Evolutionary conservation across 2,329 filamentous ascomycete species (phyloP).

Genomic region (Alternaria dauci): DNA sequence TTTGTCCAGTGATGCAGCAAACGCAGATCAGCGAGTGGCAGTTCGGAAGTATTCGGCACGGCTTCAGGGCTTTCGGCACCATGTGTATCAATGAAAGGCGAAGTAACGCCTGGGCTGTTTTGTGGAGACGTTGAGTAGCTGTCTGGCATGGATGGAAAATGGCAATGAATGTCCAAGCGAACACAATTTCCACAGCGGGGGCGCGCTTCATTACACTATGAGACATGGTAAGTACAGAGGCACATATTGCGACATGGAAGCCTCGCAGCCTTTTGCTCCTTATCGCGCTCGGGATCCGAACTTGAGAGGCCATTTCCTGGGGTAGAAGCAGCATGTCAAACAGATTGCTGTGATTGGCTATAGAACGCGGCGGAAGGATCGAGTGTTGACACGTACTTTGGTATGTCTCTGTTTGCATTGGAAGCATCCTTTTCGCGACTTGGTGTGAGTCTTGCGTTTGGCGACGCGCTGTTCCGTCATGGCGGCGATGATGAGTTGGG

Average conservation of each 20-base stretch:
- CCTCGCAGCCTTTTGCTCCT: background rate
- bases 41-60: slow-evolving; percentile 20
- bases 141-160: slow-evolving; percentile 33
- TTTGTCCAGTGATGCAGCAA: slow-evolving; percentile 43
- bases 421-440: slow-evolving; percentile 42
- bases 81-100: slow-evolving; percentile 14
- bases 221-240: slow-evolving; percentile 5
- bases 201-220: slow-evolving; percentile 43
- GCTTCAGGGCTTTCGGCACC: slow-evolving; percentile 16
- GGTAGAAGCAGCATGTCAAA: slow-evolving; percentile 1
- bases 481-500: background rate
- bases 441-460: slow-evolving; percentile 45
- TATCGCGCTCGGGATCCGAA: background rate
- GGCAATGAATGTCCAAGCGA: slow-evolving; percentile 42
- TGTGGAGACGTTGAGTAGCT: slow-evolving; percentile 31
- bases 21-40: slow-evolving; percentile 39
- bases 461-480: slow-evolving; percentile 33
- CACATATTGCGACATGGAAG: background rate
- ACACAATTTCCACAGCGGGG: slow-evolving; percentile 44
- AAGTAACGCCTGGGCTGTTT: slow-evolving; percentile 21
- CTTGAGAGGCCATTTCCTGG: background rate
- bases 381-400: slow-evolving; percentile 34
- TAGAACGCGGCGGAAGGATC: background rate
- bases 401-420: slow-evolving; percentile 46
- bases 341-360: slow-evolving; percentile 17